A percentile compares a stretch with the other conserved stretches of the same genome.
Conservation (phyloP, 306 rosid species). For the Prunus campanulata region DNA sequence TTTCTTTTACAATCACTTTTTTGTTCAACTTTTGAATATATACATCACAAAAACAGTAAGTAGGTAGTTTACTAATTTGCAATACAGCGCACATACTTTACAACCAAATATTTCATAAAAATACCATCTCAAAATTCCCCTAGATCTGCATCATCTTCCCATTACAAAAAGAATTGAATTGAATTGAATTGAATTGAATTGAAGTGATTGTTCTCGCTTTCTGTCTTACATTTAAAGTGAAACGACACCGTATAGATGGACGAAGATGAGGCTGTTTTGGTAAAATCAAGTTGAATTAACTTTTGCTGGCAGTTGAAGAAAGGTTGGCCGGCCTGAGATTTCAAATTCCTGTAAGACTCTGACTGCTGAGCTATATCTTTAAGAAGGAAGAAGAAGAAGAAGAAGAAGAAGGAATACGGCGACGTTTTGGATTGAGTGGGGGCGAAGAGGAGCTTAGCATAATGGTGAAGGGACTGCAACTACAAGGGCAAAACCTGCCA, state of each 20-base stretch:
- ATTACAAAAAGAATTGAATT: too few species aligned
- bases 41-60: too few species aligned
- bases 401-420: slow-evolving; percentile 13
- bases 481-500: slow-evolving; percentile 66
- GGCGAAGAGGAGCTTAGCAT: background rate
- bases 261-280: background rate
- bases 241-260: background rate
- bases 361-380: background rate
- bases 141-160: too few species aligned
- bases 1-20: too few species aligned
- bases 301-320: background rate
- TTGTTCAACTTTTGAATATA: too few species aligned
- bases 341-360: too few species aligned
- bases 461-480: slow-evolving; percentile 73
- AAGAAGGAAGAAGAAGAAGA: too few species aligned
- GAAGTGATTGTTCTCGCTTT: background rate
- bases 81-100: too few species aligned
- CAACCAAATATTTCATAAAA: too few species aligned
- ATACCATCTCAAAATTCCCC: too few species aligned
- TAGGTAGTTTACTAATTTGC: too few species aligned
- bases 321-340: background rate
- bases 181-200: too few species aligned
- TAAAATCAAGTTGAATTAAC: background rate
- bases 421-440: slow-evolving; percentile 17
- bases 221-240: background rate